Base-by-base conservation (phyloP, 2,329 filamentous ascomycete species). In the Penicillium sp. region DNA sequence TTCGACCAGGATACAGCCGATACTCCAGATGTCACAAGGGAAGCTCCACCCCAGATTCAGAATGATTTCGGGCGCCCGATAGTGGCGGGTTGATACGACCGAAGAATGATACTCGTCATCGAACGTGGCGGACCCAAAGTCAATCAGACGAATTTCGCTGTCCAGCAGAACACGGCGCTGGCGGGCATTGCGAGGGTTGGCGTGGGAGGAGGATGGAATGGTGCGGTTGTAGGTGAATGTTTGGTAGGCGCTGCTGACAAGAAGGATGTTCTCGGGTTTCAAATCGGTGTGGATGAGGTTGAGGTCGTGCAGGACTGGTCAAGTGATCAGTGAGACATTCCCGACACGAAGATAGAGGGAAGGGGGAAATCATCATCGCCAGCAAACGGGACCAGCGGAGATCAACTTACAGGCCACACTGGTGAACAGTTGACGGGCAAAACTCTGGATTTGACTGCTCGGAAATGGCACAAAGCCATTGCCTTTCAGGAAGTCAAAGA, bases 361-460 rank as follows among this genome's bases (percentile, higher is more conserved):
- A 3, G 18, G 3, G 18, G 18, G 18, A 18, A 18, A 18, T 18
- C 18, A 32, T 32, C 29, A 32, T 7, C 7, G 29, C 29, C 29
- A 32, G 29, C 7, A 8, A 11, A 32, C 18, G 11, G 4, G 8
- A 32, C 11, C 29, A 32, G 29, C 7, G 26, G n/a, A 27, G n/a
- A n/a, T 39, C 12, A 12, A 82, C 88, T 78, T 74, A 95, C 89
- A 98, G 49, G 93, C 93, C 63, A 98, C 94, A 63, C 91, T 97
- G n/a, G 91, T 97, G 52, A 98, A 87, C 12, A 98, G 76, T 66
- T 98, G 93, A 43, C 91, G 83, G 41, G 93, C 93, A 76, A 98
- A 97, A 66, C 82, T 91, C 69, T 97, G 93, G 50, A 98, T 98
- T 70, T 98, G 93, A 57, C 90, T 96, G 76, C 94, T 97, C 9